Evolutionary conservation across 352 stramenopile species (phyloP), one percentile per base, ranked within the genome.

Genomic region (Phytophthora meadii): DNA sequence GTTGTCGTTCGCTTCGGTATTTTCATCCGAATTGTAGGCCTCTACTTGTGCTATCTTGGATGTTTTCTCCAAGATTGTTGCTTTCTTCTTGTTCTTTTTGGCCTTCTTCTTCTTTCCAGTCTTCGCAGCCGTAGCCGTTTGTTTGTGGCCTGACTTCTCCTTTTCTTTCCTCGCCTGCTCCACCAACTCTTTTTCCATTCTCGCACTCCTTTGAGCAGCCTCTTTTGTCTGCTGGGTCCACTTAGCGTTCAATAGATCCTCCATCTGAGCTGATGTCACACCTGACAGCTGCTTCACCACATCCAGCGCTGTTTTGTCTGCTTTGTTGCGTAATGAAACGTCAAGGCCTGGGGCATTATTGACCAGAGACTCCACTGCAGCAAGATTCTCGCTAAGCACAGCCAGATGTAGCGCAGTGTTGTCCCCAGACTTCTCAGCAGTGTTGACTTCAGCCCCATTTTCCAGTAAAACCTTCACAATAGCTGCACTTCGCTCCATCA

Each of bases 391-490:
- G 14, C 77, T 90, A 41, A 92, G 66, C 5, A 95, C 68, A 6
- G 88, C 86, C 45, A 94, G 80, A 52, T 95, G 88, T 4, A 95
- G 60, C 15, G 88, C 84, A 6, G 85, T 88, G 54, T 94, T 86
- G 2, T 77, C 81, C 6, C 59, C 70, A 7, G 61, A 41, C 24
- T 61, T 60, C 41, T 94, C 82, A 2, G 70, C 56, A 0, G 56
- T 65, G 49, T 93, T 90, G 32, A 83, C 71, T 6, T 80, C 59
- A 8, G 71, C 72, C n/a, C 60, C 68, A 42, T 70, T 61, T 5
- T 49, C 57, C 10, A 93, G 69, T 56, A 95, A 63, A 51, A 79
- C 17, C 32, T 71, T 48, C 9, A 92, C 63, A 51, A 95, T 88
- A 1, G 40, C 54, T 11, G 70, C 73, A 54, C 82, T 92, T 45